A percentile compares a stretch with the other conserved stretches of the same genome.
Evolutionary conservation across 805 yeast species (phyloP).

Genomic region (Saccharomycopsis sp.): DNA sequence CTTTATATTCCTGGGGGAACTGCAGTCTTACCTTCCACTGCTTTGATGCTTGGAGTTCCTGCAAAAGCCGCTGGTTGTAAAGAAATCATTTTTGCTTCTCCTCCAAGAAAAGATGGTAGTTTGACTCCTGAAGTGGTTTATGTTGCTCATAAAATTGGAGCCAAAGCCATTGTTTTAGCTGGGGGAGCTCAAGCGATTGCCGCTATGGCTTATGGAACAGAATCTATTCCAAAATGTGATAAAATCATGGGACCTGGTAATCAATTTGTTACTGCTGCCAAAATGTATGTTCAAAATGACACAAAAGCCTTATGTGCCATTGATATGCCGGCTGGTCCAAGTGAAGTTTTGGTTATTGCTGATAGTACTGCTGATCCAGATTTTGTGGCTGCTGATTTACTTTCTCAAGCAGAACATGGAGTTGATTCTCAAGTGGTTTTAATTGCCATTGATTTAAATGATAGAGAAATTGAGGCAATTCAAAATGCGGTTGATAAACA

Average conservation of each 20-base stretch:
- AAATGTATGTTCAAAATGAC: conserved; percentile 94
- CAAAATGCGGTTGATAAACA: conserved; percentile 80
- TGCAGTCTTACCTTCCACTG: conserved; percentile 95
- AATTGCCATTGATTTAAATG: conserved; percentile 65
- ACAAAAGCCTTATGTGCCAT: conserved; percentile 90
- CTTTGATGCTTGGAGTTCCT: conserved; percentile 97
- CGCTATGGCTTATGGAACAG: conserved; percentile 98
- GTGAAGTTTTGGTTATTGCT: conserved; percentile 94
- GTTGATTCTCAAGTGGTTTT: conserved; percentile 94
- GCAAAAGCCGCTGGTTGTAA: conserved; percentile 96
- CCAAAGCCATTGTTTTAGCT: conserved; percentile 79
- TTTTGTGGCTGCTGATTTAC: conserved; percentile 91
- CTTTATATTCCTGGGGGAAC: conserved; percentile 98
- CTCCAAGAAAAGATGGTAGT: conserved; percentile 88
- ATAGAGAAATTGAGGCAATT: conserved; percentile 49
- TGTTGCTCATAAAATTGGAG: conserved; percentile 94
- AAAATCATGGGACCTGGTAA: conserved; percentile 98
- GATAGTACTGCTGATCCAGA: conserved; percentile 85
- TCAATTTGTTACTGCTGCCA: conserved; percentile 98
- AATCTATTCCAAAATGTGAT: conserved; percentile 84
- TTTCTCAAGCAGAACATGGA: conserved; percentile 99
- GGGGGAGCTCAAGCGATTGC: conserved; percentile 99
- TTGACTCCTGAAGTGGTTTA: conserved; percentile 96
- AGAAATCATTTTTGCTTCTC: conserved; percentile 87
- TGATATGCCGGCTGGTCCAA: conserved; percentile 99